Percentiles rank a stretch among this genome's conserved stretches.
Conservation (phyloP, 108 stramenopile species). For the Chaetoceros tenuissimus region DNA sequence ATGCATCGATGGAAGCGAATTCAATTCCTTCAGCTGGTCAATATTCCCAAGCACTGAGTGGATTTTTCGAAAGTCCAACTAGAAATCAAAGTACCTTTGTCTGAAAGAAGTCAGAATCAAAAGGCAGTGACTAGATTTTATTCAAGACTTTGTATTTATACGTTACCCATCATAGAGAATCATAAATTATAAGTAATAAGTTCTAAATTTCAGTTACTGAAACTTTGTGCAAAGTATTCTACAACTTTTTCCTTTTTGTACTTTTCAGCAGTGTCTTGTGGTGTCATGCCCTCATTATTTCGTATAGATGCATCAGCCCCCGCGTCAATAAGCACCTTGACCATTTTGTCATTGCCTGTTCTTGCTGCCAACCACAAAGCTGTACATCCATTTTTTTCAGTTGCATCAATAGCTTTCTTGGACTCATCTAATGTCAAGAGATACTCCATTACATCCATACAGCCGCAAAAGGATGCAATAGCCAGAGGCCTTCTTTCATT, state of each 20-base stretch:
- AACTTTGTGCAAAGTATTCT: slow-evolving; percentile 16
- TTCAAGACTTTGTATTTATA: too few species aligned
- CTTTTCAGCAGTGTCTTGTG: slow-evolving; percentile 22
- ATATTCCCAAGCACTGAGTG: too few species aligned
- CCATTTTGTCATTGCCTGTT: slow-evolving; percentile 27
- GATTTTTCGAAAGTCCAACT: too few species aligned
- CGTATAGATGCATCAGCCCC: slow-evolving; percentile 30
- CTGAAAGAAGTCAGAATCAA: too few species aligned
- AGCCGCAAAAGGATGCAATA: slow-evolving; percentile 39
- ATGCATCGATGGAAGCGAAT: too few species aligned
- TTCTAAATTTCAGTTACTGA: too few species aligned
- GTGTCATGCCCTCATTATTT: slow-evolving; percentile 20
- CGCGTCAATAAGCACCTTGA: slow-evolving; percentile 18
- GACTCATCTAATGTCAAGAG: slow-evolving; percentile 4
- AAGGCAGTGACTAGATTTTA: too few species aligned
- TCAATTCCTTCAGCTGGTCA: too few species aligned
- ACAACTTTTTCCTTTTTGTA: slow-evolving; percentile 28
- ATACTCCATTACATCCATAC: slow-evolving; percentile 23
- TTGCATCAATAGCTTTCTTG: slow-evolving; percentile 6
- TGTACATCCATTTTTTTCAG: slow-evolving; percentile 25
- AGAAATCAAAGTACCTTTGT: too few species aligned
- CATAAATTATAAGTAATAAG: too few species aligned
- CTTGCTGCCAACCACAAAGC: slow-evolving; percentile 40
- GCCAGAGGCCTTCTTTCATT: slow-evolving; percentile 20
- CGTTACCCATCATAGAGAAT: too few species aligned